These are phyloP conservation scores for Russula brevipes DNA, from an alignment of 768 basidiomycete species.

Conservation along the genomic window DNA sequence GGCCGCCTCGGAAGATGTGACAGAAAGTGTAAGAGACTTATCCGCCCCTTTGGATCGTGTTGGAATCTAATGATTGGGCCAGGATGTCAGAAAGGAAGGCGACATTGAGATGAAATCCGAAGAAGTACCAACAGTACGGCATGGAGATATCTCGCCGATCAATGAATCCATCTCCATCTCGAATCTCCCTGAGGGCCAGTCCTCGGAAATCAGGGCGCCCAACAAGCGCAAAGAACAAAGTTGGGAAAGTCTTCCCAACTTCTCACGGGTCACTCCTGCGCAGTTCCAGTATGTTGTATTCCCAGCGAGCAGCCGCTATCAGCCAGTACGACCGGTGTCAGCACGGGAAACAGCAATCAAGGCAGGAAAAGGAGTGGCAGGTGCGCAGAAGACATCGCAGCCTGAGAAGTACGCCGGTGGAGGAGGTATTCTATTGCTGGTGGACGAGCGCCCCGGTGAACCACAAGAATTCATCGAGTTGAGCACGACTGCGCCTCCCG, in stretches of 20 bases:
- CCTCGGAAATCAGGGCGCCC: constrained; percentile 38
- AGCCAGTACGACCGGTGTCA: constrained; percentile 81
- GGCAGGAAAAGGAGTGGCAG: constrained; percentile 28
- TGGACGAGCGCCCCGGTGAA: constrained; percentile 66
- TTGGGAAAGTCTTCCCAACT: constrained; percentile 74
- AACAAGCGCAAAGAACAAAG: constrained; percentile 70
- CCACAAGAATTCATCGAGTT: constrained; percentile 70
- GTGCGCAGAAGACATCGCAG: constrained; percentile 31
- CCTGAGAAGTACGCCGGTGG: constrained; percentile 68
- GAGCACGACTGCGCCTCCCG: constrained; percentile 33
- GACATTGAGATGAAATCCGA: constrained; percentile 79
- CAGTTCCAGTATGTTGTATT: constrained; percentile 85
- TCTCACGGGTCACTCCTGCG: constrained; percentile 86
- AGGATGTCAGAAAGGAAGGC: constrained; percentile 49
- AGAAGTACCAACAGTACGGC: constrained; percentile 42
- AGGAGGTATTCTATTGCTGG: constrained; percentile 81
- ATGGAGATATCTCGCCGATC: constrained; percentile 54
- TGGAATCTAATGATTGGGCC: constrained; percentile 47
- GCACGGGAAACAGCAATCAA: constrained; percentile 30
- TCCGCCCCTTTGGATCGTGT: background rate
- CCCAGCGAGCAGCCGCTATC: constrained; percentile 72
- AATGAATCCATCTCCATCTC: constrained; percentile 50
- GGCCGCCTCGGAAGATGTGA: constrained; percentile 72
- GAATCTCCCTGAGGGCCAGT: constrained; percentile 42
- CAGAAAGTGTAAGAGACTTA: constrained; percentile 68